These are phyloP conservation scores for Serpula lacrymans DNA, from an alignment of 768 basidiomycete genomes.

Conservation along the genomic window DNA sequence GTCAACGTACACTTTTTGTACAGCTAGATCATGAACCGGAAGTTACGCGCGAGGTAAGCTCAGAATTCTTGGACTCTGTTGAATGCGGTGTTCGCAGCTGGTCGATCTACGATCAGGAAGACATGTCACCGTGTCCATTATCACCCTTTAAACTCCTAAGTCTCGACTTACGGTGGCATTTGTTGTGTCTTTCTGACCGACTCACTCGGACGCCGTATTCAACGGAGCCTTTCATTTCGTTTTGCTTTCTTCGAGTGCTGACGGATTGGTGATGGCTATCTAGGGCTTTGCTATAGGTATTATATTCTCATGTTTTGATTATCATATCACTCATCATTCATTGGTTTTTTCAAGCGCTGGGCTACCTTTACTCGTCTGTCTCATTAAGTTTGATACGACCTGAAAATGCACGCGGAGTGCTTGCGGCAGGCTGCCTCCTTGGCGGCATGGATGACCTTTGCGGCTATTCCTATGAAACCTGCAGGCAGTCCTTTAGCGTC, in stretches of 20 bases:
- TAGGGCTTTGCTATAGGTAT: constrained; percentile 78
- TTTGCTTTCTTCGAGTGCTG: constrained; percentile 4
- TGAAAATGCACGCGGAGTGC: constrained; percentile 79
- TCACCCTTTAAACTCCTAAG: constrained; percentile 13
- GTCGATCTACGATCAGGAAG: constrained; percentile 15
- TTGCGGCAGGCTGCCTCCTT: constrained; percentile 80
- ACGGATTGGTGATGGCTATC: constrained; percentile 16
- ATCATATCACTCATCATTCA: constrained; percentile 18
- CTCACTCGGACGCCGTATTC: constrained; percentile 18
- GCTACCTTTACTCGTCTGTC: constrained; percentile 75
- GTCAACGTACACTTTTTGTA: constrained; percentile 69
- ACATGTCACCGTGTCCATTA: constrained; percentile 16
- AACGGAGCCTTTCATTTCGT: constrained; percentile 11
- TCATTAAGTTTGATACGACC: constrained; percentile 67
- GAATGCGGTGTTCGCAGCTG: constrained; percentile 27
- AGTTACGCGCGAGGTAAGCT: constrained; percentile 77
- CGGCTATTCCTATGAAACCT: constrained; percentile 73
- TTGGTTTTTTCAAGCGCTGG: constrained; percentile 53
- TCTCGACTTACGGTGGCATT: constrained; percentile 14
- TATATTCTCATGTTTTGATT: constrained; percentile 2
- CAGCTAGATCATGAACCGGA: constrained; percentile 76
- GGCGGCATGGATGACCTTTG: constrained; percentile 87
- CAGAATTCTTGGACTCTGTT: constrained; percentile 17
- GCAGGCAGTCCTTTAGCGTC: constrained; percentile 70
- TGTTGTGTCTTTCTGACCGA: constrained; percentile 12